Evolutionary conservation across 139 green algal species (phyloP).

Genomic region (Micromonas commoda): DNA sequence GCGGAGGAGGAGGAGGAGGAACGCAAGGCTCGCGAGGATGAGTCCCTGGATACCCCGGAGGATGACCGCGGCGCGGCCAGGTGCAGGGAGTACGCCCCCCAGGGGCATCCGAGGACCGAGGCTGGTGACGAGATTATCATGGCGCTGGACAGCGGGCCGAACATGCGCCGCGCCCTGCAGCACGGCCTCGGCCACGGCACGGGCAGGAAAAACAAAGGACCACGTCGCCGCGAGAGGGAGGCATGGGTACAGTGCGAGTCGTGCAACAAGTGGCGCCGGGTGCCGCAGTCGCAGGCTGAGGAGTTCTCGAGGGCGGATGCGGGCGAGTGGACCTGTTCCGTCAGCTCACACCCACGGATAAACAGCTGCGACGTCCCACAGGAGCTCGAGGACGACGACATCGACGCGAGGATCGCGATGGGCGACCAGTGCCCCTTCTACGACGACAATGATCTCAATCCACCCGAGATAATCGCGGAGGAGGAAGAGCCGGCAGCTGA

Average conservation of each 20-base stretch:
- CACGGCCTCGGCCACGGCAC: not conserved
- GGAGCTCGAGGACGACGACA: slow-evolving; percentile 21
- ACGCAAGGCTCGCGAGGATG: not conserved
- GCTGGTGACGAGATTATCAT: not conserved
- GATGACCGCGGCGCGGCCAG: not conserved
- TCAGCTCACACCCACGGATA: not conserved
- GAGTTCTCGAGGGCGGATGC: not conserved
- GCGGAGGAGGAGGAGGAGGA: not conserved
- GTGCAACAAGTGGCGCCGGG: slow-evolving; percentile 18
- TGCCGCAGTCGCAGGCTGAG: slow-evolving; percentile 6
- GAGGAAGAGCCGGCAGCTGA: not conserved
- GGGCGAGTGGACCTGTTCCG: slow-evolving; percentile 13
- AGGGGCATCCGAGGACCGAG: slow-evolving; percentile 19
- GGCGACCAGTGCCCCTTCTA: slow-evolving; percentile 11
- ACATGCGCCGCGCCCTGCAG: not conserved
- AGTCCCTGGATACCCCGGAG: not conserved
- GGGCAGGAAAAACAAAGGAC: not conserved
- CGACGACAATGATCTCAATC: slow-evolving; percentile 5
- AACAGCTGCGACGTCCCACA: not conserved
- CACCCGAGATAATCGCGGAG: not conserved
- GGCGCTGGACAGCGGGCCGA: not conserved
- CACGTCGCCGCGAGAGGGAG: not conserved
- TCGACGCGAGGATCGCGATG: slow-evolving; percentile 11
- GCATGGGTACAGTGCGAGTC: slow-evolving; percentile 22
- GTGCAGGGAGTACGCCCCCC: slow-evolving; percentile 9